These are phyloP conservation scores for Rhododendron griersonianum DNA, from an alignment of 148 eudicot species.

Conservation along the genomic window DNA sequence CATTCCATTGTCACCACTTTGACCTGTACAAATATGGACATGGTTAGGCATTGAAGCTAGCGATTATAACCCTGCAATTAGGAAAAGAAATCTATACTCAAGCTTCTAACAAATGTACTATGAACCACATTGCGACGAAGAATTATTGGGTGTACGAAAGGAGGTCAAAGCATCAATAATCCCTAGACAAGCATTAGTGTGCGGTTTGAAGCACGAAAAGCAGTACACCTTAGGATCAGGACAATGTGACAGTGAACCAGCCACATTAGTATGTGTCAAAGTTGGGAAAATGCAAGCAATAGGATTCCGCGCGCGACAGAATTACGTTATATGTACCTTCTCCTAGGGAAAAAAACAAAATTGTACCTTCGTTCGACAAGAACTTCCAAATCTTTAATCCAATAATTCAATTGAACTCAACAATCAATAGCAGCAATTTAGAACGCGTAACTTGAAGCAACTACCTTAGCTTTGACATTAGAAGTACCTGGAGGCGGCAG, in stretches of 20 bases:
- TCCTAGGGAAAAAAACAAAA: background rate
- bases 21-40: slow-evolving; percentile 26
- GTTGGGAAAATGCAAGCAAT: background rate
- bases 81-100: background rate
- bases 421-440: background rate
- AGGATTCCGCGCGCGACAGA: background rate
- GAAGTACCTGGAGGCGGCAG: slow-evolving; percentile 49
- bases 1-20: slow-evolving; percentile 20
- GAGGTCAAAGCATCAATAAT: background rate
- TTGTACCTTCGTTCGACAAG: background rate
- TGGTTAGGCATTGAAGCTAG: background rate
- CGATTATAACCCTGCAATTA: background rate
- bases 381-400: background rate
- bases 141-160: background rate
- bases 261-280: background rate
- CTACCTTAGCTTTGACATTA: background rate
- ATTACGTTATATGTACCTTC: background rate
- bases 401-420: background rate
- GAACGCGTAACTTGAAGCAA: background rate
- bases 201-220: background rate
- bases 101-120: background rate
- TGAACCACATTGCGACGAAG: background rate
- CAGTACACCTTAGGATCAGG: background rate
- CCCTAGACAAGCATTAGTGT: background rate
- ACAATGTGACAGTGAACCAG: background rate